A percentile compares a stretch with the other conserved stretches of the same genome.
These are phyloP conservation scores for Posidonia australis DNA, from an alignment of 106 monocot species.

Conservation along the genomic window DNA sequence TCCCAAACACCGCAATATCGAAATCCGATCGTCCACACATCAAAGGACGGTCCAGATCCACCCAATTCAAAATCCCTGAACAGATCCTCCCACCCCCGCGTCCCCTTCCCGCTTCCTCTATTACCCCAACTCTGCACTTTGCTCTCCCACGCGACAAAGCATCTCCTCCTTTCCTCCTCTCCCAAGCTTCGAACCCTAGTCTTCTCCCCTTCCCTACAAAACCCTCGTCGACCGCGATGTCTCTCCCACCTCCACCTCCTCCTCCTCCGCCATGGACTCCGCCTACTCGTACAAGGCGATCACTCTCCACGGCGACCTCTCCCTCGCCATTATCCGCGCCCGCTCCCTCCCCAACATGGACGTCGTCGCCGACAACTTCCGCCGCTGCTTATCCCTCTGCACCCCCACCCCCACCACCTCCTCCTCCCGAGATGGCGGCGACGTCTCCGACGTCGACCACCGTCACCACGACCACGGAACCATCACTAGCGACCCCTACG, in stretches of 20 bases:
- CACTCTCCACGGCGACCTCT: constrained; percentile 59
- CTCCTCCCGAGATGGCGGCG: background rate
- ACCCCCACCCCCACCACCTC: constrained; percentile 2
- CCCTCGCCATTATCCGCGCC: constrained; percentile 40
- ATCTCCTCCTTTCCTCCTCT: background rate
- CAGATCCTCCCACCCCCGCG: no score
- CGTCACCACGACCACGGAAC: constrained; percentile 12
- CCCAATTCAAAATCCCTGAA: no score
- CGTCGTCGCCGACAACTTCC: constrained; percentile 33
- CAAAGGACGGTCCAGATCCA: no score
- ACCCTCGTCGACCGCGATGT: background rate
- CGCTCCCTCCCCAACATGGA: constrained; percentile 63
- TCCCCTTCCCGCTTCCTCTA: no score
- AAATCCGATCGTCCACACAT: no score
- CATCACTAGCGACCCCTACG: constrained; percentile 74
- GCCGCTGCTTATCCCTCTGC: constrained; percentile 28
- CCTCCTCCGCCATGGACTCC: background rate
- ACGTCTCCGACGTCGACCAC: background rate
- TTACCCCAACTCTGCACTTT: no score
- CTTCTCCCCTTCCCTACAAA: background rate
- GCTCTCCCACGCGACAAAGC: no score
- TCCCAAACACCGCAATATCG: no score
- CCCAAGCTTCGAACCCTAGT: constrained; percentile 7
- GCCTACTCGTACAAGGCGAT: background rate
- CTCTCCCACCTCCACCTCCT: background rate